Evolutionary conservation across 106 monocot genomes (phyloP).

Genomic region (Dendrobium nobile): DNA sequence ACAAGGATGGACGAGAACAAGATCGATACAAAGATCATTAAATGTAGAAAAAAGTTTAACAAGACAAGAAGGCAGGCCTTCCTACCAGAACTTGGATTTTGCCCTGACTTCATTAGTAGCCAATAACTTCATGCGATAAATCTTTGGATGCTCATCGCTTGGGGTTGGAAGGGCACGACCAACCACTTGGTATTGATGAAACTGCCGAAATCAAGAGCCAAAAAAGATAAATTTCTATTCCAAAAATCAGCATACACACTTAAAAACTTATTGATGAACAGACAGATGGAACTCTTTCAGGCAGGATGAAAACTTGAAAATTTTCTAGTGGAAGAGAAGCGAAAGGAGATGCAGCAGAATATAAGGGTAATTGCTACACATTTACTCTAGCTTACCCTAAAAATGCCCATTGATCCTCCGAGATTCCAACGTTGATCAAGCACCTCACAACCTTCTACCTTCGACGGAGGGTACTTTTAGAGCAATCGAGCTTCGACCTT

Average conservation of each 20-base stretch:
- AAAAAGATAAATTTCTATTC: background rate
- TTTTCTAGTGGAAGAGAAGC: background rate
- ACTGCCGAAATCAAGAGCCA: slow-evolving; percentile 26
- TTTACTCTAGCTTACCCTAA: background rate
- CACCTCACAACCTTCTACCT: background rate
- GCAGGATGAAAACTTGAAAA: background rate
- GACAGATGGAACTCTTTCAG: background rate
- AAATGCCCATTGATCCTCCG: background rate
- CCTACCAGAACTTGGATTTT: slow-evolving; percentile 86
- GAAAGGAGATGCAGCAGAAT: background rate
- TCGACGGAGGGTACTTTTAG: too few species aligned
- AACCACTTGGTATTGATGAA: slow-evolving; percentile 94
- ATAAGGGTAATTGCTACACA: background rate
- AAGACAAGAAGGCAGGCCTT: background rate
- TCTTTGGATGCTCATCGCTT: slow-evolving; percentile 75
- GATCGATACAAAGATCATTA: background rate
- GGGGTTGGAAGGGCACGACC: slow-evolving; percentile 68
- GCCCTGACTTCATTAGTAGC: slow-evolving; percentile 91
- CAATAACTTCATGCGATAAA: slow-evolving; percentile 91
- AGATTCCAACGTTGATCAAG: background rate
- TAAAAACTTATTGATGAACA: background rate
- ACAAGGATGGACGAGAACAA: background rate
- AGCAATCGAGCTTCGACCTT: too few species aligned
- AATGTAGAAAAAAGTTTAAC: background rate
- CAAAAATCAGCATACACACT: background rate